Evolutionary conservation across 768 basidiomycete genomes (phyloP), one percentile per base, ranked within the genome.

Genomic region (Neoboletus magnificus): DNA sequence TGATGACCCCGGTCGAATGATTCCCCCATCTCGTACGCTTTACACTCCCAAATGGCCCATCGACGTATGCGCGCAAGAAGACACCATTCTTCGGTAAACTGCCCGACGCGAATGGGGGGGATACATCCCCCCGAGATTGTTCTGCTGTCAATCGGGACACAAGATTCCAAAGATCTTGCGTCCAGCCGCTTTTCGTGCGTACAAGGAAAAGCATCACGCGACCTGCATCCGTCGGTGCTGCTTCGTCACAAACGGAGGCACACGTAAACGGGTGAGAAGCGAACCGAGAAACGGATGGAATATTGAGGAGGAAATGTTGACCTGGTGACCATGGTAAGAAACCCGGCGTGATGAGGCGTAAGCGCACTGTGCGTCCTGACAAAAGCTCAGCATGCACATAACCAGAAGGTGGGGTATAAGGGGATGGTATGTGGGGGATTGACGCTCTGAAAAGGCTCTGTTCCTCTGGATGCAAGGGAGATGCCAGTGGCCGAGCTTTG

Each of bases 211-310:
- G 73, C 57, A 91, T 76, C 45, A 79, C 78, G 39, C 79, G 75
- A 20, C 83, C 83, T 40, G 75, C 74, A 46, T 78, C 74, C n/a
- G 71, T 69, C 7, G 65, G 66, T 3, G 72, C 72, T 59, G 76
- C 71, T 49, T 74, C 72, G 52, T 86, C 83, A 59, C 79, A 83
- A 29, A 84, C 73, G 33, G 82, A 82, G 23, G 81, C 82, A 56
- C 81, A 81, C 0, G 90, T 90, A 69, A 90, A 91, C 3, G 89
- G 89, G 62, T 91, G 89, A 4, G 81, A 78, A 25, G 81, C 79
- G 62, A 85, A 75, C 33, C 71, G 74, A 4, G 84, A 84, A 27
- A 92, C 73, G 30, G 78, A 77, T 0, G 90, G 89, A 20, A 90
- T 76, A 49, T 76, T 81, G 56, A 92, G 75, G 23, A 87, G 76